Conservation (phyloP, 352 stramenopile genomes). For the Phytophthora cactorum region DNA sequence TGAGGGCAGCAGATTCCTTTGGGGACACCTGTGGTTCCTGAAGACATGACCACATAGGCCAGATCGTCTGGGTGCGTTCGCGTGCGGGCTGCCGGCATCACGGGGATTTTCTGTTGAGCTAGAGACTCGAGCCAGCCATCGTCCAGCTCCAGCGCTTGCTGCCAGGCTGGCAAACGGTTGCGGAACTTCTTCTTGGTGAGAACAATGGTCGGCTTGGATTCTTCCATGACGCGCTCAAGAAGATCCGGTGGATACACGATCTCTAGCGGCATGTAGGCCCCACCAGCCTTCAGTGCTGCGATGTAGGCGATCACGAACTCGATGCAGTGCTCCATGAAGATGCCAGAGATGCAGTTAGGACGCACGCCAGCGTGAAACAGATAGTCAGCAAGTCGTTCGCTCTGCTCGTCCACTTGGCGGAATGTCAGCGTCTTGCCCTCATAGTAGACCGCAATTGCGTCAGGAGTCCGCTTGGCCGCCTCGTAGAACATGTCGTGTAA, state of each 20-base stretch:
- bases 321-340: conserved; percentile 93
- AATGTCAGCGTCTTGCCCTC: conserved; percentile 75
- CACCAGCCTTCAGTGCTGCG: conserved; percentile 90
- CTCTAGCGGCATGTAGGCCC: conserved; percentile 91
- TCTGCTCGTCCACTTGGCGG: conserved; percentile 69
- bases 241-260: conserved; percentile 92
- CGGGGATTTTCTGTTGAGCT: conserved; percentile 31
- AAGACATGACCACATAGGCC: conserved; percentile 94
- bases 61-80: conserved; percentile 85
- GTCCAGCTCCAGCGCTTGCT: conserved; percentile 74
- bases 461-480: conserved; percentile 63
- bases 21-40: conserved; percentile 90
- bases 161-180: conserved; percentile 70
- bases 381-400: conserved; percentile 67
- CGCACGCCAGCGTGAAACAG: conserved; percentile 70
- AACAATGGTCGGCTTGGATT: conserved; percentile 88
- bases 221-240: conserved; percentile 88
- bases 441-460: conserved; percentile 77
- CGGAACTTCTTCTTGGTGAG: conserved; percentile 84
- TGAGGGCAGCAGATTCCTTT: conserved; percentile 96
- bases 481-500: conserved; percentile 86
- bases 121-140: conserved; percentile 53
- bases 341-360: conserved; percentile 72
- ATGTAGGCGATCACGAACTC: conserved; percentile 94
- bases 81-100: conserved; percentile 66